A percentile compares a stretch with the other conserved stretches of the same genome.
These are phyloP conservation scores for Allodekkera sacchari DNA, from an alignment of 805 yeast species.

Conservation along the genomic window DNA sequence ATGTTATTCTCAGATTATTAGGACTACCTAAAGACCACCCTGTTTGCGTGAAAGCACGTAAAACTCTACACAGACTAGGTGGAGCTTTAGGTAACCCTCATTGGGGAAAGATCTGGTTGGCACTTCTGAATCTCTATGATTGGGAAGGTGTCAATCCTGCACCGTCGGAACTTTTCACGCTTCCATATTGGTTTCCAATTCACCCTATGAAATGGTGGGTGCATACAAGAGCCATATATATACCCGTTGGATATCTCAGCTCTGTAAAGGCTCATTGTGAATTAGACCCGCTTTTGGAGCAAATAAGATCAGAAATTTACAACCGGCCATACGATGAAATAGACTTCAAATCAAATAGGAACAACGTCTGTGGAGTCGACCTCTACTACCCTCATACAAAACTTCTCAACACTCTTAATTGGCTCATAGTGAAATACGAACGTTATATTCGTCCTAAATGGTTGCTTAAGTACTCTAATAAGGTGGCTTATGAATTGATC, in stretches of 20 bases:
- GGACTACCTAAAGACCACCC: conserved; percentile 73
- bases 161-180: conserved; percentile 88
- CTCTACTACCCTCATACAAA: conserved; percentile 87
- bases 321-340: conserved; percentile 53
- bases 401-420: conserved; percentile 55
- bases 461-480: conserved; percentile 46
- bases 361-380: conserved; percentile 86
- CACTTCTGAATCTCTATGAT: conserved; percentile 68
- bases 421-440: conserved; percentile 55
- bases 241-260: conserved; percentile 78
- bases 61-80: conserved; percentile 62
- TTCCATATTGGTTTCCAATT: conserved; percentile 73
- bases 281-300: conserved; percentile 53
- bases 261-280: conserved; percentile 47
- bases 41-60: conserved; percentile 68
- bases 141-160: conserved; percentile 99
- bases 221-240: conserved; percentile 86
- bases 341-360: conserved; percentile 63
- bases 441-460: conserved; percentile 67
- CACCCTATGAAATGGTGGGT: conserved; percentile 99
- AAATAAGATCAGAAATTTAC: conserved; percentile 76
- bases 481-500: conserved; percentile 52
- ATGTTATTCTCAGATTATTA: conserved; percentile 68
- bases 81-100: conserved; percentile 91
- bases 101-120: conserved; percentile 95